Evolutionary conservation across 805 yeast species (phyloP), one percentile per base, ranked within the genome.

Genomic region (Candida berthetii): DNA sequence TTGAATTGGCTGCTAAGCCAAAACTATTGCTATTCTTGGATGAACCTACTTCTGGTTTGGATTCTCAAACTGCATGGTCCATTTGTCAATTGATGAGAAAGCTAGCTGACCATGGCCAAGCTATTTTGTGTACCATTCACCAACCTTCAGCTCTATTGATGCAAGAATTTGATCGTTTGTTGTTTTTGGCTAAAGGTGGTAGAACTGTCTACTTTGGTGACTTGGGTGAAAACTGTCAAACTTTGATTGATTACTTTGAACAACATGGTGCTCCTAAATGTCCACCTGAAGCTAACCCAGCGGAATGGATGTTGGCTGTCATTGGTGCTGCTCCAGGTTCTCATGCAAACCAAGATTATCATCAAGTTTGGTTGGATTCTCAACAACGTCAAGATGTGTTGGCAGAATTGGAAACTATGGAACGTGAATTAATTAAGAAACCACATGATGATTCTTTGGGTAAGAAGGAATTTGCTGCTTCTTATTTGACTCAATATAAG

Each of bases 261-360:
- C 57, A 59, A 4, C 61, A 82, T 48, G 89, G 88, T 41, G 77
- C 89, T 34, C 73, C 70, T 20, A 65, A 67, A 42, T 84, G 90
- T 65, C 89, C 90, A 17, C 64, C 69, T 7, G 69, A 70, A 34
- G 88, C 86, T 5, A 85, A 85, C 49, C 93, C 91, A 27, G 91
- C 90, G 13, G 96, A 87, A 66, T 88, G 95, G 93, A 88, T 88
- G 95, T 69, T 88, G 62, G 84, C 84, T 47, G 85, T 81, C 48
- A 83, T 82, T 53, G 89, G 90, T 54, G 89, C 89, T 41, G 88
- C 89, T 29, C 89, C 89, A 7, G 89, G 88, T 40, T 76, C 86
- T 29, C 82, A 78, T 50, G 85, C 88, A 16, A 69, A 69, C 37
- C 85, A 80, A 61, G 85, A 84, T 60, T 84, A 81, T 54, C 71